phyloP scores from a whole-genome alignment of 2,329 filamentous ascomycete species.

The Alternaria hordeiaustralica region DNA sequence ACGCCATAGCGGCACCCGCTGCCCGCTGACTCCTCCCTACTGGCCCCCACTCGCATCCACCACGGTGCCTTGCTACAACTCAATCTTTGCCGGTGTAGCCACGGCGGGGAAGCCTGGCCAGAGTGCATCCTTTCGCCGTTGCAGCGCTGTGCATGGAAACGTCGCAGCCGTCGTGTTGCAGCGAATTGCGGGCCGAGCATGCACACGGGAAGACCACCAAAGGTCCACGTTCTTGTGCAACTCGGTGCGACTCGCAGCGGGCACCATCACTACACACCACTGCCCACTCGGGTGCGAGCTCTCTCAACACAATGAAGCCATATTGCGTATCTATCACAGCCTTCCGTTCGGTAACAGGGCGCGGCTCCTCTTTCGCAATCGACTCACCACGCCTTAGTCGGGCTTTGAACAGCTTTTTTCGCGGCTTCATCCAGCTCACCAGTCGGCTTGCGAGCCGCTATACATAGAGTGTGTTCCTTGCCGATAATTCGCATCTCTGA shows the following conservation, averaged over 20 bases:
- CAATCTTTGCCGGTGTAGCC: constrained; percentile 24
- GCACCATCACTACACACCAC: constrained; percentile 15
- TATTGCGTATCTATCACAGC: constrained; percentile 26
- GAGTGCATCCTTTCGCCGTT: constrained; percentile 22
- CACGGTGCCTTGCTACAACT: constrained; percentile 24
- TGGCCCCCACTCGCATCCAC: constrained; percentile 27
- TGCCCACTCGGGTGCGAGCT: constrained; percentile 29
- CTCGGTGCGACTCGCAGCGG: constrained; percentile 23
- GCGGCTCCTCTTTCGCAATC: constrained; percentile 25
- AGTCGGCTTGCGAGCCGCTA: constrained; percentile 21
- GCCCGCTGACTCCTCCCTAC: constrained; percentile 21
- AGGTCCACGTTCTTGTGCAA: constrained; percentile 32
- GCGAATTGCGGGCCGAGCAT: constrained; percentile 31
- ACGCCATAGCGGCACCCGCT: constrained; percentile 41
- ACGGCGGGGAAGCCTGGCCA: constrained; percentile 11
- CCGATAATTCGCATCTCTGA: constrained; percentile 22
- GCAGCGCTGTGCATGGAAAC: constrained; percentile 9
- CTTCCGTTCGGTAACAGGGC: constrained; percentile 21
- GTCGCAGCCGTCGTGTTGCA: constrained; percentile 7
- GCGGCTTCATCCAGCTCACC: constrained; percentile 22
- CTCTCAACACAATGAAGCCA: constrained; percentile 25
- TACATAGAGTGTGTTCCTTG: constrained; percentile 15
- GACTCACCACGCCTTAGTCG: constrained; percentile 1
- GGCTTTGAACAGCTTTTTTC: constrained; percentile 14
- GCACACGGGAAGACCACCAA: constrained; percentile 20